These are phyloP conservation scores for Amphichorda felina DNA, from an alignment of 2,329 filamentous ascomycete species.

Conservation along the genomic window DNA sequence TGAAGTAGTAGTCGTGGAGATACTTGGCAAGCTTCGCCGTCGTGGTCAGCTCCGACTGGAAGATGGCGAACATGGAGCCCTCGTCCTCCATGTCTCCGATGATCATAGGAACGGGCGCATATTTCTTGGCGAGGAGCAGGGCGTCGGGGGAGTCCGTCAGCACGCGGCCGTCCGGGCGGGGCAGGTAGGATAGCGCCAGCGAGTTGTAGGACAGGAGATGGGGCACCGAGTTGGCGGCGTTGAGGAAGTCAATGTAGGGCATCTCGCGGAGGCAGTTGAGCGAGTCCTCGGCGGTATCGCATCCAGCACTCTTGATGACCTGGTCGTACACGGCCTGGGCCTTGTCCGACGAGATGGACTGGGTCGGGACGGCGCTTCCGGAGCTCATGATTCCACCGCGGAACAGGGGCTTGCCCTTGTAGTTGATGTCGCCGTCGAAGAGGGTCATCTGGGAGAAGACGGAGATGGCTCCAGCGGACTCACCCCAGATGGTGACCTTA, in stretches of 20 bases:
- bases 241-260: conserved; percentile 36
- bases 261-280: conserved; percentile 42
- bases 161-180: conserved; percentile 44
- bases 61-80: conserved; percentile 49
- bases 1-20: conserved; percentile 37
- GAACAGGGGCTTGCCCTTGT: conserved; percentile 43
- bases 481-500: conserved; percentile 55
- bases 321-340: conserved; percentile 42
- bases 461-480: conserved; percentile 47
- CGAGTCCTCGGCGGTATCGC: conserved; percentile 32
- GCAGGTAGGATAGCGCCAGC: conserved; percentile 49
- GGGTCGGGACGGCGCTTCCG: conserved; percentile 35
- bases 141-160: conserved; percentile 41
- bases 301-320: conserved; percentile 39
- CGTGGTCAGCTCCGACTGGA: conserved; percentile 45
- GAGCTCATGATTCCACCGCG: conserved; percentile 54
- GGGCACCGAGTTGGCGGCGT: conserved; percentile 47
- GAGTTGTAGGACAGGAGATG: conserved; percentile 42
- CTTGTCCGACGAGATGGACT: conserved; percentile 41
- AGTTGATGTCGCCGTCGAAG: conserved; percentile 48
- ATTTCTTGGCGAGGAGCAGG: conserved; percentile 32
- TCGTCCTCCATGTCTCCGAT: conserved; percentile 55
- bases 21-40: conserved; percentile 40
- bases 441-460: conserved; percentile 51
- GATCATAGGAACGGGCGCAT: conserved; percentile 49